phyloP scores from a whole-genome alignment of 1,284 basidiomycete species.

The Cryptococcus sp. region DNA sequence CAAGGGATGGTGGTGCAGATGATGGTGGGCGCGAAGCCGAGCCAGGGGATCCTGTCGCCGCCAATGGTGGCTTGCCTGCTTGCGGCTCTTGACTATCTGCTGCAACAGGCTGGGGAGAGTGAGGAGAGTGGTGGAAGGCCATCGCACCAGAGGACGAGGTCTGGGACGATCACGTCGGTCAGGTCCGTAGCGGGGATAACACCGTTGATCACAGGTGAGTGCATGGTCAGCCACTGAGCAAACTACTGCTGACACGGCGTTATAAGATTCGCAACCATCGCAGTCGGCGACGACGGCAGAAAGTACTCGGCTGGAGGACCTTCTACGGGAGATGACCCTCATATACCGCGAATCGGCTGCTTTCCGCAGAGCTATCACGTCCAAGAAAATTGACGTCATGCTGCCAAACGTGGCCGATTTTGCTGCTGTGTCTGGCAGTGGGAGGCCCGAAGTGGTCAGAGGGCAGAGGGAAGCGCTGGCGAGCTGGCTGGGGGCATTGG shows the following conservation, averaged over 20 bases:
- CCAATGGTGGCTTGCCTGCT: slow-evolving; percentile 31
- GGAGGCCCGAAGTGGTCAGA: slow-evolving; percentile 19
- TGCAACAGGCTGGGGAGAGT: slow-evolving; percentile 34
- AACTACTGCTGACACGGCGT: background rate
- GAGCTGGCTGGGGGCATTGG: slow-evolving; percentile 28
- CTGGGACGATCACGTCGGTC: slow-evolving; percentile 29
- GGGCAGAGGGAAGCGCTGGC: slow-evolving; percentile 27
- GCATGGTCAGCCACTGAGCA: background rate
- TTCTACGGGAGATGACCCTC: slow-evolving; percentile 33
- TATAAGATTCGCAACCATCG: background rate
- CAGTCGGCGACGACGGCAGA: slow-evolving; percentile 1
- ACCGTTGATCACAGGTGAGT: slow-evolving; percentile 18
- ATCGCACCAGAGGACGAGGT: slow-evolving; percentile 19
- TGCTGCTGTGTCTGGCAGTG: slow-evolving; percentile 34
- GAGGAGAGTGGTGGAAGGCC: slow-evolving; percentile 21
- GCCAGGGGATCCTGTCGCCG: slow-evolving; percentile 24
- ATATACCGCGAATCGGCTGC: slow-evolving; percentile 30
- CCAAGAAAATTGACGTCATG: slow-evolving; percentile 40
- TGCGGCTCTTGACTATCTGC: slow-evolving; percentile 36
- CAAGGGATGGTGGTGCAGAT: slow-evolving; percentile 34
- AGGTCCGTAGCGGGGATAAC: slow-evolving; percentile 21
- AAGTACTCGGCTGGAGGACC: slow-evolving; percentile 25
- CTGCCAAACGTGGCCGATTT: slow-evolving; percentile 46
- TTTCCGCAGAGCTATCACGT: slow-evolving; percentile 34
- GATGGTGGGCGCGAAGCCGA: slow-evolving; percentile 25